A percentile compares a stretch with the other conserved stretches of the same genome.
phyloP scores from a whole-genome alignment of 2,329 filamentous ascomycete genomes.

The Xylaria sp. region DNA sequence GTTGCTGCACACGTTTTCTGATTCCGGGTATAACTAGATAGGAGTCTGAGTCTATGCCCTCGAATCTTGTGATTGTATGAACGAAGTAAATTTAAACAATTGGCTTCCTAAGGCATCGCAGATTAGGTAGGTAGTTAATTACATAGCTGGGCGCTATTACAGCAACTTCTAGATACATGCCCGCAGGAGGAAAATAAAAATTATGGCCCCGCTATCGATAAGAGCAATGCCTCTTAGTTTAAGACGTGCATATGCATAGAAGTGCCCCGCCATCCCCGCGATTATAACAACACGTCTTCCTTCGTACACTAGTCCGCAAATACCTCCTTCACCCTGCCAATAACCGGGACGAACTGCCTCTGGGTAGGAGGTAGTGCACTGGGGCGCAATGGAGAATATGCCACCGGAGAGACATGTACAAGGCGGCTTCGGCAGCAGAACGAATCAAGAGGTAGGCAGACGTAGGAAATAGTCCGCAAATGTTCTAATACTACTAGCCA shows the following conservation, averaged over 20 bases:
- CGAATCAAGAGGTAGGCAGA: not conserved
- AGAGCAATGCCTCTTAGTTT: not conserved
- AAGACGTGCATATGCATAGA: not conserved
- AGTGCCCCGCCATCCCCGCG: slow-evolving; percentile 17
- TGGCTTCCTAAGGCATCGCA: slow-evolving; percentile 14
- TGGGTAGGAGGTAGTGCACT: not conserved
- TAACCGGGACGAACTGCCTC: too few relatives aligned
- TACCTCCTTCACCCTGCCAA: not conserved
- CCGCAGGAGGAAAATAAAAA: slow-evolving; percentile 31
- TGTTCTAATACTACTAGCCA: not conserved
- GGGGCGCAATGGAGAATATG: not conserved
- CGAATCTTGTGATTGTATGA: not conserved
- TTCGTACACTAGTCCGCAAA: not conserved
- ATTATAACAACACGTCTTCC: not conserved
- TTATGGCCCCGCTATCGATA: slow-evolving; percentile 36
- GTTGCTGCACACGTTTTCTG: not conserved
- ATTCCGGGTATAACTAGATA: not conserved
- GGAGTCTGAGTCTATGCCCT: not conserved
- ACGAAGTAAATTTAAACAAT: slow-evolving; percentile 1
- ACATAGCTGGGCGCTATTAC: too few relatives aligned
- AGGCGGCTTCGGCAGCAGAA: too few relatives aligned
- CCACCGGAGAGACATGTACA: not conserved
- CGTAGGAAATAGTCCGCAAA: not conserved
- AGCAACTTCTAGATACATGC: not conserved
- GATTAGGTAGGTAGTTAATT: not conserved